Conservation (phyloP, 129 eudicot genomes). For the Flaveria trinervia region DNA sequence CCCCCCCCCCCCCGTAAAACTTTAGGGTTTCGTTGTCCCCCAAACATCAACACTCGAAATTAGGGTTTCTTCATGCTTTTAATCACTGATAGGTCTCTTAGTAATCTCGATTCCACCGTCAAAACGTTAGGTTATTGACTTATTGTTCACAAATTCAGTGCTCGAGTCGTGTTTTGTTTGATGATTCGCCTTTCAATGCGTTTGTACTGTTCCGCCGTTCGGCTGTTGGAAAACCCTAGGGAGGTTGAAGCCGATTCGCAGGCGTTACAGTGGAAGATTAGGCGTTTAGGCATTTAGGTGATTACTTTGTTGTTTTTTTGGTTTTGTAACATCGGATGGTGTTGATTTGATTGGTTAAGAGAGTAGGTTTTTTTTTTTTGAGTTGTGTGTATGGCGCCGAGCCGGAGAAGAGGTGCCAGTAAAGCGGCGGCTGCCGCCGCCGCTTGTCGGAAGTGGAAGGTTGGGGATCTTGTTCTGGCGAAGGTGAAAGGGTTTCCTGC, state of each 20-base stretch:
- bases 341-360: constrained; percentile 33
- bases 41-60: constrained; percentile 7
- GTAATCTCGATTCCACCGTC: not conserved
- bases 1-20: not conserved
- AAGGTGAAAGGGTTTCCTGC: constrained; percentile 97
- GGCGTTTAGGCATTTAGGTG: not conserved
- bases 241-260: constrained; percentile 33
- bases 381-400: constrained; percentile 68
- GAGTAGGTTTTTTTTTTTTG: constrained; percentile 21
- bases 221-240: constrained; percentile 27
- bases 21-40: constrained; percentile 37
- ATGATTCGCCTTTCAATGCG: constrained; percentile 50
- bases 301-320: not conserved
- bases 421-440: constrained; percentile 85
- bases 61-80: not conserved
- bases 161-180: not conserved
- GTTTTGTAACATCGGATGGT: constrained; percentile 20
- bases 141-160: constrained; percentile 11
- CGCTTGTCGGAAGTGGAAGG: constrained; percentile 84
- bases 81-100: not conserved
- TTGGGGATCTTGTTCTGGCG: constrained; percentile 96
- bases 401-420: constrained; percentile 68
- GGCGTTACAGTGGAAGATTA: constrained; percentile 20
- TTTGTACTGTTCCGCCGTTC: constrained; percentile 12
- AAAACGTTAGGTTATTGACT: not conserved